Conservation (phyloP, 1,284 basidiomycete species). For the Sanguinoderma infundibulare region DNA sequence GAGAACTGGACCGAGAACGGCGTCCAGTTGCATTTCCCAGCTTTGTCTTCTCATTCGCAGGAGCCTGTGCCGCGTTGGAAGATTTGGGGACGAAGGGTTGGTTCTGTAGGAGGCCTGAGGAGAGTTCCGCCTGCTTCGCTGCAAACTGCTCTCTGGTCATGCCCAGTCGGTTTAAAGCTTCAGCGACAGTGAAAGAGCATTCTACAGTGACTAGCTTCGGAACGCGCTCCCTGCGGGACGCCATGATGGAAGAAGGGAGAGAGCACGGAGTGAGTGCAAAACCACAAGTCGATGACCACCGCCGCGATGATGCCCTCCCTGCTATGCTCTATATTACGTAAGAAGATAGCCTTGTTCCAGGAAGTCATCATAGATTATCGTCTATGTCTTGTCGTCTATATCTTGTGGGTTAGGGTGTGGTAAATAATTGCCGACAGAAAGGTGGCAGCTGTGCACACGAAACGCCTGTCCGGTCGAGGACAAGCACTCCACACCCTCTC, state of each 20-base stretch:
- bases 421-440: not conserved
- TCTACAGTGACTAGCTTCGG: not conserved
- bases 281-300: not conserved
- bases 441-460: not conserved
- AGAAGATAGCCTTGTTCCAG: not conserved
- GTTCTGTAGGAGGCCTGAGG: constrained; percentile 19
- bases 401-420: not conserved
- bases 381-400: too few species aligned
- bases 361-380: too few species aligned
- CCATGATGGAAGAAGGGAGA: constrained; percentile 9
- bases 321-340: not conserved
- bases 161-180: constrained; percentile 19
- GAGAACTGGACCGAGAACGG: constrained; percentile 54
- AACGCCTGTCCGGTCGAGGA: not conserved
- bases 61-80: not conserved
- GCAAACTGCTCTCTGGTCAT: constrained; percentile 25
- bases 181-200: constrained; percentile 9
- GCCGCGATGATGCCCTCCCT: not conserved
- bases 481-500: not conserved
- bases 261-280: not conserved
- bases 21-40: constrained; percentile 18
- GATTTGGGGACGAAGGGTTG: constrained; percentile 21
- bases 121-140: constrained; percentile 22
- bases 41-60: not conserved
- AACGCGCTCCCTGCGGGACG: constrained; percentile 12